Evolutionary conservation across 305 asterid genomes (phyloP), one percentile per base, ranked within the genome.

Genomic region (Ilex paraguariensis): DNA sequence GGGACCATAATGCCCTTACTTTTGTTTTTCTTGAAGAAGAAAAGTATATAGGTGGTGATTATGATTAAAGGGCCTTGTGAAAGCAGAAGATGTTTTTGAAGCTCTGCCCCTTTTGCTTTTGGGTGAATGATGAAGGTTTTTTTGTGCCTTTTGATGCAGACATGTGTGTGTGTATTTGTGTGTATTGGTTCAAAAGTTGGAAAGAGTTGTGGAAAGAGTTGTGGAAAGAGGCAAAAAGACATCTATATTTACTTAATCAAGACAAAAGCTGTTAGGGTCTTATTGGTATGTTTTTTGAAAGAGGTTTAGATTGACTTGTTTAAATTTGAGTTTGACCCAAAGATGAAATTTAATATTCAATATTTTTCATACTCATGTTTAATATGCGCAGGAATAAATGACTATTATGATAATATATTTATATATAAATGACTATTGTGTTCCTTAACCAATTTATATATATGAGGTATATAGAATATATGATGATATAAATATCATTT

Each of bases 71-170:
- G 55, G 32, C 3, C 15, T 52, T 28, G 63, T 58, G 73, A 54
- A 46, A 59, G 73, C 52, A 63, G 66, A 33, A 14, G 39, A 50
- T 58, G 45, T 36, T 50, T 49, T 56, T 54, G 48, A n/a, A 52
- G 53, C 33, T 49, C 54, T 64, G 69, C 30, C 66, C 63, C 21
- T 31, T 65, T 53, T 66, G 32, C 68, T 66, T 61, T 61, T 21
- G 40, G 13, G 48, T 44, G 59, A 57, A 61, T 66, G 45, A 64
- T 33, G 71, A 60, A 68, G 79, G 46, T 44, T 58, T 60, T 42
- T 63, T 17, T 11, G 69, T 56, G 78, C 66, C 81, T 70, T 75
- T 73, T 69, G 9, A 62, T 63, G 66, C 67, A 59, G 84, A 79
- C 70, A 71, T 33, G 33, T 50, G 58, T n/a, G n/a, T n/a, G 28